Percentiles rank a stretch among this genome's conserved stretches.
These are phyloP conservation scores for Sabuloglossum arenarium DNA, from an alignment of 495 filamentous ascomycete species.

Conservation along the genomic window DNA sequence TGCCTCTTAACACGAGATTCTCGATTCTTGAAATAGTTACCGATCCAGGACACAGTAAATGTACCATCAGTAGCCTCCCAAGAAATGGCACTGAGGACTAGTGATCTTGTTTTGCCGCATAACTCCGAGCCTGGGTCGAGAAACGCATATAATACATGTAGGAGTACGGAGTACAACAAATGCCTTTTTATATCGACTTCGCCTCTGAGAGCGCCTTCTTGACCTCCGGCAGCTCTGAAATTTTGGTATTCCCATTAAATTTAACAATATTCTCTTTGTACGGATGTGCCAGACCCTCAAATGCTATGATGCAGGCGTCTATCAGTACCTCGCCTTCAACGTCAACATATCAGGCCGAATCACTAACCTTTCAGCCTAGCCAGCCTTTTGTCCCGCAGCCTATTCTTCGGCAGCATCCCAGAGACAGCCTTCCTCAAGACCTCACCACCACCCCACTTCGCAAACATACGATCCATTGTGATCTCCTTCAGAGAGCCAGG, in stretches of 20 bases:
- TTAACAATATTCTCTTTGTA: constrained; percentile 74
- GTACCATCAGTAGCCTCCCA: too few species aligned
- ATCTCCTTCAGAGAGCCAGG: constrained; percentile 73
- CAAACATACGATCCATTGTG: constrained; percentile 88
- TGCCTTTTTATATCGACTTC: constrained; percentile 3
- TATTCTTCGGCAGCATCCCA: constrained; percentile 97
- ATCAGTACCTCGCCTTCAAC: constrained; percentile 6
- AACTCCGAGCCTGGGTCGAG: background rate
- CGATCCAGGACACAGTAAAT: too few species aligned
- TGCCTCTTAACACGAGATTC: too few species aligned
- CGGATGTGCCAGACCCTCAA: constrained; percentile 77
- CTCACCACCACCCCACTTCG: constrained; percentile 86
- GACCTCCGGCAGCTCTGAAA: constrained; percentile 24
- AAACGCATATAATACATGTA: background rate
- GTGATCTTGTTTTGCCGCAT: too few species aligned
- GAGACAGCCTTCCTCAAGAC: constrained; percentile 77
- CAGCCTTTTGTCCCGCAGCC: constrained; percentile 65
- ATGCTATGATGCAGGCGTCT: constrained; percentile 29
- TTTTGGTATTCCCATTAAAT: constrained; percentile 30
- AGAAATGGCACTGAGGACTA: too few species aligned
- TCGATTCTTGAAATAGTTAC: too few species aligned
- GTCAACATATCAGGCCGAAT: background rate
- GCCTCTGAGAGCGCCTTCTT: constrained; percentile 14
- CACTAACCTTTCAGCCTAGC: constrained; percentile 65
- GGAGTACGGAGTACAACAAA: background rate